phyloP scores from a whole-genome alignment of 108 stramenopile genomes.

The Craspedostauros australis region DNA sequence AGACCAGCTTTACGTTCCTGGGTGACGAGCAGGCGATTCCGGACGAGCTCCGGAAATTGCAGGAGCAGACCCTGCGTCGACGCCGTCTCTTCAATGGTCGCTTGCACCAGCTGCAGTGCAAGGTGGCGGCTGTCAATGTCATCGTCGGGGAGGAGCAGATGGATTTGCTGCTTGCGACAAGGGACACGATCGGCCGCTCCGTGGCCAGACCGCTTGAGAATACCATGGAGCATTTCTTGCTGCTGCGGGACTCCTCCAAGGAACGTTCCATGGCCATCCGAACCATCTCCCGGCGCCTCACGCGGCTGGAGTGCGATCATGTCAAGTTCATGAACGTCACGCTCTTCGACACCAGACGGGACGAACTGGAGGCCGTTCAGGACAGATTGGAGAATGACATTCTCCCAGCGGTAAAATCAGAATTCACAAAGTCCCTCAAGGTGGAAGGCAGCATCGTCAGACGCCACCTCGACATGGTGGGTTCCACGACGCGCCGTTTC shows the following conservation, averaged over 20 bases:
- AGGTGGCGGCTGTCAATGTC: constrained; percentile 8
- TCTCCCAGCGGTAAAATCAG: constrained; percentile 32
- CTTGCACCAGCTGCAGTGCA: constrained; percentile 24
- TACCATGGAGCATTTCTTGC: constrained; percentile 19
- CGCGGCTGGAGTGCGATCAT: constrained; percentile 12
- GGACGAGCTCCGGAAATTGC: constrained; percentile 12
- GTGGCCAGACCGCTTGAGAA: constrained; percentile 16
- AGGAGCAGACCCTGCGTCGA: constrained; percentile 21
- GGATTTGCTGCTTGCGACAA: constrained; percentile 23
- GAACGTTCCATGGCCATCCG: constrained; percentile 7
- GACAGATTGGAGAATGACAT: constrained; percentile 17
- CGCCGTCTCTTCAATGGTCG: constrained; percentile 17
- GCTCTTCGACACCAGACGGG: constrained; percentile 16
- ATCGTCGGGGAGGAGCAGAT: constrained; percentile 25
- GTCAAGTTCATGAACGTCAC: constrained; percentile 14
- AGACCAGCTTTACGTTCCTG: constrained; percentile 23
- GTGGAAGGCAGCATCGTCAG: constrained; percentile 50
- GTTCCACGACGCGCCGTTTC: constrained; percentile 11
- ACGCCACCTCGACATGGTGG: constrained; percentile 36
- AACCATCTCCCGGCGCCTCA: constrained; percentile 9
- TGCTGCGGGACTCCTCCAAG: constrained; percentile 19
- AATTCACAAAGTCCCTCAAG: constrained; percentile 49
- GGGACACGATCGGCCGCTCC: constrained; percentile 28
- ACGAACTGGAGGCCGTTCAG: constrained; percentile 20
- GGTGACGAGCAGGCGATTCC: constrained; percentile 23